These are phyloP conservation scores for Vickermania ingenoplastis DNA, from an alignment of 208 protist genomes.

Conservation along the genomic window DNA sequence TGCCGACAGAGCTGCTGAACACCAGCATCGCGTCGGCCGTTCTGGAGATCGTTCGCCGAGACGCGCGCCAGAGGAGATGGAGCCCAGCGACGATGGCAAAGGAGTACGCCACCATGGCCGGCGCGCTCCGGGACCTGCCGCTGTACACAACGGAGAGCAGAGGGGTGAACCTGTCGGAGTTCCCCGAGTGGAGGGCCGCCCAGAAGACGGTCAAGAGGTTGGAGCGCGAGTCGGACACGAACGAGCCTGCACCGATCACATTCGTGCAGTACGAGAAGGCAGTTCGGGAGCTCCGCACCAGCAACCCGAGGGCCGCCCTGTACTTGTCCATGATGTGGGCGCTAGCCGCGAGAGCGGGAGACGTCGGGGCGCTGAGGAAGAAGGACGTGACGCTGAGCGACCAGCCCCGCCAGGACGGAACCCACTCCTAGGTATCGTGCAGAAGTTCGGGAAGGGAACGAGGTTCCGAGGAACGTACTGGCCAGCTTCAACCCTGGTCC, in stretches of 20 bases:
- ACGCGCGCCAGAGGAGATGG: conserved; percentile 1
- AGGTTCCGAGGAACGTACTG: conserved; percentile 1
- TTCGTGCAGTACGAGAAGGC: neutral
- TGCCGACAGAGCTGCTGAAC: too few species aligned
- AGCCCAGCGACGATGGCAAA: neutral
- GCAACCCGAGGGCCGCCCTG: neutral
- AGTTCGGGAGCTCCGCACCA: neutral
- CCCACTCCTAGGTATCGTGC: neutral
- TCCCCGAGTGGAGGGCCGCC: neutral
- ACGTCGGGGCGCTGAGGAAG: neutral
- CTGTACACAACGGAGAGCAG: neutral
- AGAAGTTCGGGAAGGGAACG: neutral
- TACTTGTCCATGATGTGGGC: neutral
- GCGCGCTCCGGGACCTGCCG: neutral
- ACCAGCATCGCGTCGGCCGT: too few species aligned
- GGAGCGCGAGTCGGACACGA: neutral
- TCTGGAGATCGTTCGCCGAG: too few species aligned
- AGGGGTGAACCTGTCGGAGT: neutral
- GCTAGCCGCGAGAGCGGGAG: neutral
- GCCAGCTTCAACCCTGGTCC: neutral
- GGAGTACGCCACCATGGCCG: neutral
- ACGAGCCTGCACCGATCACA: neutral
- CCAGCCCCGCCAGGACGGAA: neutral
- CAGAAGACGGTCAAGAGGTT: conserved; percentile 1
- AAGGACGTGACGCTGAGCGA: conserved; percentile 1